Evolutionary conservation across 2,329 filamentous ascomycete genomes (phyloP).

Genomic region (Dichotomopilus funicola): DNA sequence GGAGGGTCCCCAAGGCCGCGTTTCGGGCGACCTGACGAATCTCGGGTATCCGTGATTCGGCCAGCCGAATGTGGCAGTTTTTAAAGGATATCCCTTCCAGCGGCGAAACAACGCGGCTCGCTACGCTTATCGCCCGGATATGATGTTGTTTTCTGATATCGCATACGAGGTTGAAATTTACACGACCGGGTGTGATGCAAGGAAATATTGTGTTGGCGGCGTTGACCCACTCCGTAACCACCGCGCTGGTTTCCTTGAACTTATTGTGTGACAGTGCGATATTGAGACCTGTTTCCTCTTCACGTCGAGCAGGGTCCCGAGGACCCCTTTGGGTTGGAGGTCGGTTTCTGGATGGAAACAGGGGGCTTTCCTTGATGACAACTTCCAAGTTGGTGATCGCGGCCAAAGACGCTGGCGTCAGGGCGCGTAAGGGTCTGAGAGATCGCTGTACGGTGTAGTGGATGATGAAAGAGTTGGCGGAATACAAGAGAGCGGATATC

Average conservation of each 20-base stretch:
- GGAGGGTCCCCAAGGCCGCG: not conserved
- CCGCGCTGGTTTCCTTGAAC: not conserved
- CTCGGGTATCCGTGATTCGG: not conserved
- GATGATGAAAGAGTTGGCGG: not conserved
- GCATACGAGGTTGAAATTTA: constrained; percentile 12
- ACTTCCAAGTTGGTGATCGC: not conserved
- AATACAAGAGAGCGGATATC: not conserved
- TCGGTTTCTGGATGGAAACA: not conserved
- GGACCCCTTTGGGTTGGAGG: not conserved
- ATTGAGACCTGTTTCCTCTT: not conserved
- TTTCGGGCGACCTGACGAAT: not conserved
- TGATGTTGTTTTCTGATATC: not conserved
- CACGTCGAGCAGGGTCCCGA: not conserved
- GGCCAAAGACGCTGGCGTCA: not conserved
- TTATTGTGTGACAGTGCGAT: no score
- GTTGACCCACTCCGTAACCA: constrained; percentile 9
- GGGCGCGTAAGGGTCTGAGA: not conserved
- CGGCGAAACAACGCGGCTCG: not conserved
- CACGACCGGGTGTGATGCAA: not conserved
- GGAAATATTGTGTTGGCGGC: not conserved
- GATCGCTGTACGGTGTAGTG: not conserved
- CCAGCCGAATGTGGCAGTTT: constrained; percentile 3
- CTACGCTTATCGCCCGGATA: not conserved
- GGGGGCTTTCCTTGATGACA: not conserved
- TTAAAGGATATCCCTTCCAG: constrained; percentile 1